A percentile compares a stretch with the other conserved stretches of the same genome.
These are phyloP conservation scores for Apiotrichum sp. DNA, from an alignment of 1,284 basidiomycete species.

Conservation along the genomic window DNA sequence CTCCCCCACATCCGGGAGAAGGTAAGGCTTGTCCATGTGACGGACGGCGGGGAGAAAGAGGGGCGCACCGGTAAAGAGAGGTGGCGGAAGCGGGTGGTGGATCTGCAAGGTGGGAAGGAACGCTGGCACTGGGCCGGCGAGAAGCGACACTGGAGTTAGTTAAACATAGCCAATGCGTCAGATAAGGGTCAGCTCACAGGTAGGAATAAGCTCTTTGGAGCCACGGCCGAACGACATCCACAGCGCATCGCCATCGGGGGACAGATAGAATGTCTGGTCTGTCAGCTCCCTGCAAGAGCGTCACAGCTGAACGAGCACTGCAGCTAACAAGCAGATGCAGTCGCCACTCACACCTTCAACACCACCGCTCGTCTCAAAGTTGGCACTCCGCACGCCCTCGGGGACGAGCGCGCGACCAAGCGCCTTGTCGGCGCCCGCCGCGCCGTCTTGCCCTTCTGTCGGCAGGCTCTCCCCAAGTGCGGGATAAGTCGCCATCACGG, in stretches of 20 bases:
- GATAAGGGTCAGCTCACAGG: constrained; percentile 47
- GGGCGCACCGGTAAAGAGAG: constrained; percentile 51
- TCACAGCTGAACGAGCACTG: no score
- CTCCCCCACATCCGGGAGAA: constrained; percentile 37
- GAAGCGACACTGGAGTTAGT: constrained; percentile 38
- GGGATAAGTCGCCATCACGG: constrained; percentile 35
- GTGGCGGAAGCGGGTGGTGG: constrained; percentile 41
- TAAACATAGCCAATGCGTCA: background rate
- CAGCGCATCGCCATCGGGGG: constrained; percentile 64
- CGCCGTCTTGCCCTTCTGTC: constrained; percentile 1
- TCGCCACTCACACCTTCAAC: constrained; percentile 35
- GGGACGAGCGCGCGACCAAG: constrained; percentile 38
- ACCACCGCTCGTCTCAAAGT: constrained; percentile 40
- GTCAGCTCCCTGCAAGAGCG: constrained; percentile 1
- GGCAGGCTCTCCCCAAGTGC: constrained; percentile 7
- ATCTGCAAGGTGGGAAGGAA: constrained; percentile 38
- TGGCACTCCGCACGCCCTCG: constrained; percentile 35
- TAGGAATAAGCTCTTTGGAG: constrained; percentile 60
- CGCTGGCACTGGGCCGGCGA: constrained; percentile 23
- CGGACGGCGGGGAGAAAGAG: constrained; percentile 44
- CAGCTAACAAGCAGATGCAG: no score
- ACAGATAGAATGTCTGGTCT: constrained; percentile 50
- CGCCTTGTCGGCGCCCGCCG: constrained; percentile 28
- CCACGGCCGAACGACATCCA: constrained; percentile 66
- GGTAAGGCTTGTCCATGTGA: constrained; percentile 32